Percentiles rank a stretch among this genome's conserved stretches.
phyloP scores from a whole-genome alignment of 2,329 filamentous ascomycete genomes.

The Trichoderma koningiopsis region DNA sequence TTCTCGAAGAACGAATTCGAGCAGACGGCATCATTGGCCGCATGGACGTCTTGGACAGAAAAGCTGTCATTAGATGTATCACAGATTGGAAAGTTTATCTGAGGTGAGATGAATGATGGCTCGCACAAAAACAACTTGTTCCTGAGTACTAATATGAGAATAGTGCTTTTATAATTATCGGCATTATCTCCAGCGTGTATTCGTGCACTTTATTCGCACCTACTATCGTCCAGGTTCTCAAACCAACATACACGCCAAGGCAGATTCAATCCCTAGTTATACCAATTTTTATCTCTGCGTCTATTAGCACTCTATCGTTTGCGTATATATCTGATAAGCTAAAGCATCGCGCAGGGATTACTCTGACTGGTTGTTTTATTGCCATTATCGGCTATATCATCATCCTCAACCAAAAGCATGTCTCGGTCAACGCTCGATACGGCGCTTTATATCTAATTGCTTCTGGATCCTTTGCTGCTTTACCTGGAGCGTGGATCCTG shows the following conservation, averaged over 20 bases:
- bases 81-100: slow-evolving; percentile 21
- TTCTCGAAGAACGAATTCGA: slow-evolving; percentile 13
- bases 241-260: background rate
- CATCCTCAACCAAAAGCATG: slow-evolving; percentile 14
- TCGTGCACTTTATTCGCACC: slow-evolving; percentile 18
- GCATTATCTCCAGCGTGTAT: slow-evolving; percentile 18
- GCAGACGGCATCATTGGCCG: slow-evolving; percentile 16
- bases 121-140: background rate
- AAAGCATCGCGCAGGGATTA: slow-evolving; percentile 2
- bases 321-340: slow-evolving; percentile 21
- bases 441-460: slow-evolving; percentile 17
- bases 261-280: slow-evolving; percentile 18
- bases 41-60: slow-evolving; percentile 13
- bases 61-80: slow-evolving; percentile 1
- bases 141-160: background rate
- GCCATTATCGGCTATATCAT: slow-evolving; percentile 16
- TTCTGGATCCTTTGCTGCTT: slow-evolving; percentile 7
- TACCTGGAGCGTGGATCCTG: slow-evolving; percentile 17
- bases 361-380: slow-evolving; percentile 10
- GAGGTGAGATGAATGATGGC: background rate
- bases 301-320: background rate
- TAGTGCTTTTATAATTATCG: slow-evolving; percentile 15
- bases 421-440: slow-evolving; percentile 18
- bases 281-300: slow-evolving; percentile 11
- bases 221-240: slow-evolving; percentile 10